A percentile compares a stretch with the other conserved stretches of the same genome.
phyloP scores from a whole-genome alignment of 495 filamentous ascomycete species.

The Jackrogersella minutella region DNA sequence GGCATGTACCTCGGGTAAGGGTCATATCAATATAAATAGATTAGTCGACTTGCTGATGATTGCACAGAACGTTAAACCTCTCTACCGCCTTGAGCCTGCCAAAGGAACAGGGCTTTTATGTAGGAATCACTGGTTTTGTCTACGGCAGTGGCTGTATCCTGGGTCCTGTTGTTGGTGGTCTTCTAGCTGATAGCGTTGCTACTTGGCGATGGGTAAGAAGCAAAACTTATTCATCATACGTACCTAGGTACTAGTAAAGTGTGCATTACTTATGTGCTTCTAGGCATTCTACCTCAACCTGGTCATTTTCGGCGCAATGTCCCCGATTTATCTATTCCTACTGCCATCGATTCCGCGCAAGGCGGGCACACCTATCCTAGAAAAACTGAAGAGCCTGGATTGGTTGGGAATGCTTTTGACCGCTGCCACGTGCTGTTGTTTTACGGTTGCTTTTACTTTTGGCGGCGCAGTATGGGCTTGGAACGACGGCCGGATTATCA shows the following conservation, averaged over 20 bases:
- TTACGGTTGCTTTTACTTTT: slow-evolving; percentile 63
- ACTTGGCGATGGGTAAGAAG: slow-evolving; percentile 57
- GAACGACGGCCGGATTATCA: slow-evolving; percentile 61
- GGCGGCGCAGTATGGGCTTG: slow-evolving; percentile 64
- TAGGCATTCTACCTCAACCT: slow-evolving; percentile 70
- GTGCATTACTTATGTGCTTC: too few relatives aligned
- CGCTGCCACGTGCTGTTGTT: slow-evolving; percentile 50
- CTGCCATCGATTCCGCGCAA: background rate
- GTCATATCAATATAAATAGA: too few relatives aligned
- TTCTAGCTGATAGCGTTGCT: slow-evolving; percentile 55
- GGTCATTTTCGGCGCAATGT: background rate
- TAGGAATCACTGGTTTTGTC: slow-evolving; percentile 48
- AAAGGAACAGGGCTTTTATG: background rate
- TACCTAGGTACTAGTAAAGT: too few relatives aligned
- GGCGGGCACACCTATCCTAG: background rate
- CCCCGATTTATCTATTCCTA: background rate
- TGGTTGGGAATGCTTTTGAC: slow-evolving; percentile 55
- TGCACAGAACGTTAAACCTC: background rate
- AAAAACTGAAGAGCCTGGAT: slow-evolving; percentile 35
- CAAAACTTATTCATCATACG: too few relatives aligned
- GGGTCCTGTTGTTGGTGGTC: slow-evolving; percentile 67
- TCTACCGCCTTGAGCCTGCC: background rate
- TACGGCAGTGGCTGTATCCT: slow-evolving; percentile 58
- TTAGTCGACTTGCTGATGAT: too few relatives aligned
- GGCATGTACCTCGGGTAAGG: slow-evolving; percentile 2